These are phyloP conservation scores for Medakamo hakoo DNA, from an alignment of 139 green algal species.

Conservation along the genomic window DNA sequence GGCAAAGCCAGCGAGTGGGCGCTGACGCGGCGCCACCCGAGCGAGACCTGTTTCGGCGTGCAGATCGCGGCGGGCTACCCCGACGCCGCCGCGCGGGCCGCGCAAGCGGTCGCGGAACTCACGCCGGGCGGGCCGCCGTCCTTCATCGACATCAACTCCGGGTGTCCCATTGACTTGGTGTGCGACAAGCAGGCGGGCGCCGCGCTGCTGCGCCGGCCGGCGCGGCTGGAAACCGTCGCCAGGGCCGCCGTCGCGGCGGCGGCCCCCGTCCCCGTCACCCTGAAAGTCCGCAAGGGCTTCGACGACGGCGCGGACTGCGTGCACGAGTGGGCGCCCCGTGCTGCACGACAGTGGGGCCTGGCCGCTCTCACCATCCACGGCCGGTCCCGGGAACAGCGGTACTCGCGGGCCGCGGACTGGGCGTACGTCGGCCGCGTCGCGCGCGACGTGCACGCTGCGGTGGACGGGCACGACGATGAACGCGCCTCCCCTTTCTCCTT, in stretches of 20 bases:
- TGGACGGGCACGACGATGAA: no score
- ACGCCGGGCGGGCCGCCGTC: slow-evolving; percentile 29
- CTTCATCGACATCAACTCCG: slow-evolving; percentile 94
- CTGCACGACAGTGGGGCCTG: slow-evolving; percentile 55
- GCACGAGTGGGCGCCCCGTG: slow-evolving; percentile 53
- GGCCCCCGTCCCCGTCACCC: slow-evolving; percentile 9
- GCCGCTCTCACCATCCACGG: slow-evolving; percentile 84
- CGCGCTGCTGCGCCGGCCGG: slow-evolving; percentile 54
- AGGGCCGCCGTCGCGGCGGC: slow-evolving; percentile 14
- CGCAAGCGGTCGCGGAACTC: slow-evolving; percentile 59
- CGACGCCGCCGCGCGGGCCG: slow-evolving; percentile 52
- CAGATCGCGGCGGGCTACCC: slow-evolving; percentile 72
- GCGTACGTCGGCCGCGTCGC: slow-evolving; percentile 35
- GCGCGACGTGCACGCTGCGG: slow-evolving; percentile 2
- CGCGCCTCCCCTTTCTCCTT: no score
- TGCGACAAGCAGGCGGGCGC: slow-evolving; percentile 50
- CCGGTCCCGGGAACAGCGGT: slow-evolving; percentile 79
- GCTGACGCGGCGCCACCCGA: slow-evolving; percentile 78
- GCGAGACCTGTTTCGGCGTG: slow-evolving; percentile 88
- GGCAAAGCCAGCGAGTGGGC: slow-evolving; percentile 88
- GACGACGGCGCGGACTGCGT: slow-evolving; percentile 45
- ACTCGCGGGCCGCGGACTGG: slow-evolving; percentile 45
- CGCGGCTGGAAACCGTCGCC: slow-evolving; percentile 55
- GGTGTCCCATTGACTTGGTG: slow-evolving; percentile 78
- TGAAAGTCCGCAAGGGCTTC: slow-evolving; percentile 29